Base-by-base conservation (phyloP, 768 basidiomycete species). In the Mrakia blollopis region DNA sequence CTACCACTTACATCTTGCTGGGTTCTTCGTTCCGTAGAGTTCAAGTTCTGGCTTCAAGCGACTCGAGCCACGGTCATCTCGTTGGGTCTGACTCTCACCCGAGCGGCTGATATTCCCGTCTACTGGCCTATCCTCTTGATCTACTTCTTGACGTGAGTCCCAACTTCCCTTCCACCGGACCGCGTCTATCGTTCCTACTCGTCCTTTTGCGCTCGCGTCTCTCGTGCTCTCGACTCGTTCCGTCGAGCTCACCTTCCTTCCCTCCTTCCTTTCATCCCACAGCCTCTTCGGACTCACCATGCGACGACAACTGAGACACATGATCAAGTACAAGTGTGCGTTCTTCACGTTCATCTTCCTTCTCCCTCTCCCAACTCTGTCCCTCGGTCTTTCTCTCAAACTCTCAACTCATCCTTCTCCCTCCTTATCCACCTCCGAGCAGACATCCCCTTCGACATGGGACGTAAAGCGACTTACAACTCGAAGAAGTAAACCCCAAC, bases 71-170 rank as follows among this genome's bases (percentile, higher is more conserved):
- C 92, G 35, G n/a, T 91, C 30, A 82, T 99, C 72, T 91, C 94
- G 7, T 81, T 96, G 60, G 84, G 90, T 73, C 91, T 91, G 83
- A 92, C 97, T 2, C 85, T 91, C 75, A 95, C 92, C 35, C 87
- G 91, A 65, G 85, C 91, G 50, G 96, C 97, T 80, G 95, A 98
- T 83, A 91, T 99, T 30, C 96, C 97, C 10, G 97, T 98, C 32
- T 98, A 97, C 85, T 98, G 97, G 95, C 97, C 97, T 11, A 98
- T 99, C 84, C 89, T 99, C 74, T 90, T 98, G 80, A 86, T 98
- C 76, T 99, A 99, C 86, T 99, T 98, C 87, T 92, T 92, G 84
- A 91, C 77, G 77, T 78, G 50, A 74, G 98, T 98, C 82, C 54
- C 10, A 30, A 68, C 37, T 44, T 37, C 44, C 44, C 76, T 73